Base-by-base conservation (phyloP, 139 green algal species). In the Marvania coccoides region DNA sequence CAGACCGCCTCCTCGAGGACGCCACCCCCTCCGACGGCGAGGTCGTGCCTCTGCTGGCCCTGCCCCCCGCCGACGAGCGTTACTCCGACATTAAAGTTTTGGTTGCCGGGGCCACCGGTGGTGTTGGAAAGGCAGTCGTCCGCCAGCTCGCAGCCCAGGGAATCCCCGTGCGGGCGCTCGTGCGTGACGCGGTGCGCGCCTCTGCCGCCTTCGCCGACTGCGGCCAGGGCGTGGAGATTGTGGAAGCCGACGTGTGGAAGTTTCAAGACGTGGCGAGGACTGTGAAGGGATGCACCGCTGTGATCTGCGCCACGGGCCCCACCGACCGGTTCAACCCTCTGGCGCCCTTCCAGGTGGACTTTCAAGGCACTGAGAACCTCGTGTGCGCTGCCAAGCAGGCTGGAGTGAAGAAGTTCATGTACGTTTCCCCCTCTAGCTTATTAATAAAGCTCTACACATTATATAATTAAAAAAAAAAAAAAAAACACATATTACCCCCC, bases 351-450 rank as follows among this genome's bases (percentile, higher is more conserved):
- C 87, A 78, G 24, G 77, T 91, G 0, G 81, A 86, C 56, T 86
- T 72, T 31, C 70, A 91, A 72, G 87, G 87, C 23, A 91, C 72
- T 2, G 51, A 82, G 23, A 94, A 93, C 73, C 69, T 94, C 19
- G 65, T 94, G 5, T 82, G 81, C 0, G 79, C 81, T 12, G 83
- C 83, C 3, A 69, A 72, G 48, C 61, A 81, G 48, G 47, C 30
- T 13, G 72, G 67, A 6, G 67, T 83, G 2, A 79, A 83, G 63
- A 78, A 81, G 34, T 75, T 91, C 63, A 26, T 63, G 13, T 13
- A n/a, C n/a, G n/a, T n/a, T n/a, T n/a, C n/a, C n/a, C n/a, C n/a
- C n/a, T n/a, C n/a, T 5, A 10, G 23, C 12, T 8, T 26, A n/a
- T 37, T 7, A 58, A 6, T 37, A 19, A 42, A 10, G 28, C 12